Percentiles rank a stretch among this genome's conserved stretches.
phyloP scores from a whole-genome alignment of 2,329 filamentous ascomycete genomes.

The Ophiognomonia clavigignenti-juglandacearum region DNA sequence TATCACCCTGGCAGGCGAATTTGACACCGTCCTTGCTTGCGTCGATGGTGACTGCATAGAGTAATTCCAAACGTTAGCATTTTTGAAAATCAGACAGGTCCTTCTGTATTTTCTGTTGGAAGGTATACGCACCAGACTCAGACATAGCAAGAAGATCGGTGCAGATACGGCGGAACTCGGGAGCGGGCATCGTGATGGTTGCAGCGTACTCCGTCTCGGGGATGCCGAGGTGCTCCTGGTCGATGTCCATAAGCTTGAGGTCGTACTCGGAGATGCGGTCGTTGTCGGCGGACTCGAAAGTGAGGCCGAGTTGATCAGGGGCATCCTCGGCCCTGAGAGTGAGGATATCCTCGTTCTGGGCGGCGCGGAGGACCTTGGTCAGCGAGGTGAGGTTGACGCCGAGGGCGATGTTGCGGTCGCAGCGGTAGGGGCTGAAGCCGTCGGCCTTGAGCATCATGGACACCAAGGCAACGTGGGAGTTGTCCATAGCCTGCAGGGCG shows the following conservation, averaged over 20 bases:
- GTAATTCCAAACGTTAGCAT: background rate
- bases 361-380: conserved; percentile 93
- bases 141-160: conserved; percentile 87
- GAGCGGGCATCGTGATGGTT: conserved; percentile 80
- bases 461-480: conserved; percentile 97
- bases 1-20: conserved; percentile 89
- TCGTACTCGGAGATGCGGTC: conserved; percentile 98
- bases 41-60: conserved; percentile 93
- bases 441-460: conserved; percentile 99
- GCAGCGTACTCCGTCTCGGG: conserved; percentile 98
- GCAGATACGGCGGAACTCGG: conserved; percentile 93
- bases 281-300: conserved; percentile 84
- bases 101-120: background rate
- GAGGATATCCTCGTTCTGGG: conserved; percentile 88
- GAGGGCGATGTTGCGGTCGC: conserved; percentile 97
- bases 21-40: conserved; percentile 96
- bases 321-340: conserved; percentile 97
- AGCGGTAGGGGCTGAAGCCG: conserved; percentile 90
- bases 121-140: conserved; percentile 71
- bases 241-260: conserved; percentile 99
- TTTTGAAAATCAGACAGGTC: background rate
- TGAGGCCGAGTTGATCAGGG: conserved; percentile 89
- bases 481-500: conserved; percentile 98
- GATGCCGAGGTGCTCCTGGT: conserved; percentile 98
- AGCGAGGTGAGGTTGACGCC: conserved; percentile 95